These are phyloP conservation scores for Camillea tinctor DNA, from an alignment of 2,329 filamentous ascomycete genomes.

Conservation along the genomic window DNA sequence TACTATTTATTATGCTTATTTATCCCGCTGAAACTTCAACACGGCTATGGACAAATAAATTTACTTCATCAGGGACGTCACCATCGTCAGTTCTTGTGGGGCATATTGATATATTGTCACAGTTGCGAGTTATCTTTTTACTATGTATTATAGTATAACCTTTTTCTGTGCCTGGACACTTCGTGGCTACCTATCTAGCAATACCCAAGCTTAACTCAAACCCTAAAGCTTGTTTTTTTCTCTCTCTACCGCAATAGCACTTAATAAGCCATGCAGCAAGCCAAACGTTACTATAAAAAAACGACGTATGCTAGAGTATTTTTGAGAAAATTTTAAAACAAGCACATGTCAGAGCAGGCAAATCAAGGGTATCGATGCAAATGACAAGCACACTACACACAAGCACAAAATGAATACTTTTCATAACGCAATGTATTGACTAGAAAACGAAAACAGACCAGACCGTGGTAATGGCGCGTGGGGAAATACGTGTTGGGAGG, in stretches of 20 bases:
- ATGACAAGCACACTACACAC: slow-evolving; percentile 7
- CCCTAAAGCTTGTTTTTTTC: no score
- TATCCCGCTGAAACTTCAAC: no score
- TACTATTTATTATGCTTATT: no score
- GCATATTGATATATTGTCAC: no score
- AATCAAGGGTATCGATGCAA: slow-evolving; percentile 1
- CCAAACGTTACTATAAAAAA: neutral
- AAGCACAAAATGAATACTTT: slow-evolving; percentile 3
- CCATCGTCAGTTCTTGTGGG: no score
- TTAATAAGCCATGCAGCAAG: neutral
- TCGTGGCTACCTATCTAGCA: no score
- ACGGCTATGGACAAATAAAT: no score
- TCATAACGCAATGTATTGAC: slow-evolving; percentile 26
- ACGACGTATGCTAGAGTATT: neutral
- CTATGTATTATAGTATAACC: no score
- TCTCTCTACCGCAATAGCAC: neutral
- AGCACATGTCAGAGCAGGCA: neutral
- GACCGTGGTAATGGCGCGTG: slow-evolving; percentile 17
- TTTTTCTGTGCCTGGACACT: no score
- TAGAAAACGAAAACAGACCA: slow-evolving; percentile 22
- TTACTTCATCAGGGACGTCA: no score
- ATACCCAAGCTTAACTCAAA: no score
- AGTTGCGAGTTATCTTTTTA: no score
- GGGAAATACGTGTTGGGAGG: slow-evolving; percentile 9
- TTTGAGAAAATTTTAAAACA: neutral